Evolutionary conservation across 2,329 filamentous ascomycete species (phyloP), one percentile per base, ranked within the genome.

Genomic region (Alternaria sp.): DNA sequence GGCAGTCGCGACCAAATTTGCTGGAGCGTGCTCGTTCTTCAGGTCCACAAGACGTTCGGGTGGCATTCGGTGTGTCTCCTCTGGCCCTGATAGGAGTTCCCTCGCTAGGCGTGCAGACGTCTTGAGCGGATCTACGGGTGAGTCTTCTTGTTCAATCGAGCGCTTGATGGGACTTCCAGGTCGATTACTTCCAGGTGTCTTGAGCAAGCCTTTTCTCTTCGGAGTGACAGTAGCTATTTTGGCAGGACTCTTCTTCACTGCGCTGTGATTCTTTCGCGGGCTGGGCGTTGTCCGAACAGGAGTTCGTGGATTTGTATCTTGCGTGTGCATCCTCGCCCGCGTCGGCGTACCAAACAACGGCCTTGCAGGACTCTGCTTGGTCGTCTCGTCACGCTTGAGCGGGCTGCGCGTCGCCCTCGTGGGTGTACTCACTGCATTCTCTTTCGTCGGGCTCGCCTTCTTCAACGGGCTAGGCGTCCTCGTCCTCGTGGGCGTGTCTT

Each of bases 331-430:
- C 57, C 46, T 21, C 19, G 17, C 21, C 23, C 44, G 61, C 10
- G 56, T 63, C 21, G 67, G 67, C 30, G 63, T 61, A 8, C 54
- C 62, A 45, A 62, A 62, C 8, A 64, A 21, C 6, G 58, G 56
- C 25, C 54, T 64, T 8, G 49, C 56, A n/a, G 60, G 56, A n/a
- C 36, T 56, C 40, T 57, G 36, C 36, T 56, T 52, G 26, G 26
- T 17, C 8, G 25, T 26, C n/a, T 46, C 43, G 3, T 26, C 28
- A 9, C 25, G 32, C 36, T 44, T 54, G 6, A 54, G n/a, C 7
- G 52, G 52, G 36, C 32, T 54, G 32, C 32, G 21, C n/a, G 23
- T 54, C 32, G 19, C 40, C 32, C 11, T 25, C 15, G 46, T 54
- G 12, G 59, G 52, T 21, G 52, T 44, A 26, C 54, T 36, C 44